Evolutionary conservation across 2,329 filamentous ascomycete species (phyloP), one percentile per base, ranked within the genome.

Genomic region (Endoconidiophora polonica): DNA sequence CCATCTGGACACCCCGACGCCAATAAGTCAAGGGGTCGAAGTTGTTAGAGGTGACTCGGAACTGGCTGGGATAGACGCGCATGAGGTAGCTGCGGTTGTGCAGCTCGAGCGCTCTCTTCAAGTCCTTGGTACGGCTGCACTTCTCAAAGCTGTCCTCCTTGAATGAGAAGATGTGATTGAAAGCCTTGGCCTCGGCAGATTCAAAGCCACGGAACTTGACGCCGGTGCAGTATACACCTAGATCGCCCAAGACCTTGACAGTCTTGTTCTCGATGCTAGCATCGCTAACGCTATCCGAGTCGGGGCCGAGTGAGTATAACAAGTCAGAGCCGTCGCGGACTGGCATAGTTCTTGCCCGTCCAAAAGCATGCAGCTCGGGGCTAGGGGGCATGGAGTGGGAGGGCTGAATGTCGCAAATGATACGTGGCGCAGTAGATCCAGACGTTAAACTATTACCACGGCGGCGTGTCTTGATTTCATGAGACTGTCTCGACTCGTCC

Each of bases 1-100:
- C 87, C 90, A 98, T 96, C 65, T 98, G 91, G 16, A 95, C 91
- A 29, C 91, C 91, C 41, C 86, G 81, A 47, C 90, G 81, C 91
- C 91, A 98, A 62, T 91, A 94, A 55, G 82, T 80, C 55, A 94
- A 75, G 1, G 91, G 91, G 59, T 95, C 87, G 60, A 95, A 96
- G 66, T 98, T 98, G 58, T 83, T 86, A 0, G 91, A 96, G 33
- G 77, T 79, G 51, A 96, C 72, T 24, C 91, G 82, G 57, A 78
- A 80, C 37, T 77, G 81, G 49, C 86, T 83, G 5, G 91, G 91
- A 61, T 98, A 98, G 7, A 96, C 87, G 41, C 91, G 82, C 77
- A 95, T 95, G 59, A 95, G 69, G 61, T 88, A 85, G 39, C 81
- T 78, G 71, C 86, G 83, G 63, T 98, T 98, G 70, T 98, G 91